Percentiles rank a stretch among this genome's conserved stretches.
Evolutionary conservation across 495 filamentous ascomycete genomes (phyloP).

Genomic region (Xylaria nigripes): DNA sequence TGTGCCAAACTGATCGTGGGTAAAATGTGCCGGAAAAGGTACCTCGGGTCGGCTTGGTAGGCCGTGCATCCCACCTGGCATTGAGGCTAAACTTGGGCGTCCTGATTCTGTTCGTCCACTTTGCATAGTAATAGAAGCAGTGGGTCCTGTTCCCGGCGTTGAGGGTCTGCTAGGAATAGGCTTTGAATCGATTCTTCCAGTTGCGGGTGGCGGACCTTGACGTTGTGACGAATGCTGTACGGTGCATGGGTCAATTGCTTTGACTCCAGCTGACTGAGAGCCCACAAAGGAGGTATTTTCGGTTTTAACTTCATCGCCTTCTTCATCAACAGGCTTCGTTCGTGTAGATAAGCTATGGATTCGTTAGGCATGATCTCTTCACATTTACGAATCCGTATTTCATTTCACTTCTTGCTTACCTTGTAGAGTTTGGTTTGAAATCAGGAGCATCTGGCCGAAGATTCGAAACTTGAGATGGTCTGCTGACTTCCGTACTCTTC

Average conservation of each 20-base stretch:
- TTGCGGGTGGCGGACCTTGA: constrained; percentile 8
- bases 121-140: constrained; percentile 8
- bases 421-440: constrained; percentile 33
- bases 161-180: constrained; percentile 18
- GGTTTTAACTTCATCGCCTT: constrained; percentile 75
- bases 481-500: constrained; percentile 19
- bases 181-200: constrained; percentile 18
- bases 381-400: too few relatives aligned
- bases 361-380: constrained; percentile 16
- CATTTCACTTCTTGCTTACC: constrained; percentile 13
- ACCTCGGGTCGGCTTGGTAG: constrained; percentile 40
- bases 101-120: constrained; percentile 23
- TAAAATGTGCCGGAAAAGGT: constrained; percentile 30
- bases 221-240: constrained; percentile 7
- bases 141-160: constrained; percentile 18
- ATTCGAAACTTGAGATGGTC: constrained; percentile 16
- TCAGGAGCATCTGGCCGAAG: constrained; percentile 38
- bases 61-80: constrained; percentile 33
- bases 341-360: constrained; percentile 28
- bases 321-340: constrained; percentile 41
- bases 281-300: constrained; percentile 28
- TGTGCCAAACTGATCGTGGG: constrained; percentile 31
- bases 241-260: constrained; percentile 11
- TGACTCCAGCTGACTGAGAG: constrained; percentile 9
- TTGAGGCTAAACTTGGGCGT: constrained; percentile 30